Base-by-base conservation (phyloP, 78 protist genomes). In the Anaeramoeba flamelloides region DNA sequence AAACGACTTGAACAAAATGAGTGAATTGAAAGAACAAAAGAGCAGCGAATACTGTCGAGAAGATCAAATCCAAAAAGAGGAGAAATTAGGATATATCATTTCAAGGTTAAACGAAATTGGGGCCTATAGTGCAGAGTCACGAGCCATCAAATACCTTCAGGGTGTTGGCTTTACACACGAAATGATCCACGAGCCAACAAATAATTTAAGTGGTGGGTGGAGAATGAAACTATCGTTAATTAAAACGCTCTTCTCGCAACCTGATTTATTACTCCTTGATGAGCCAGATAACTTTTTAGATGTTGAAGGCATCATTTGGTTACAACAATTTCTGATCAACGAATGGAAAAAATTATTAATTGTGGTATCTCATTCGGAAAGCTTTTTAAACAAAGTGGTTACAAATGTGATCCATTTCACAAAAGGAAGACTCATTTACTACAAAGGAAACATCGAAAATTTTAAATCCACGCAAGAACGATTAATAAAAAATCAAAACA, bases 271-370 rank as follows among this genome's bases (percentile, higher is more conserved):
- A 4, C 75, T 94, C 75, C 89, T 94, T 31, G 97, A 94, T 81
- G 97, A 92, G 80, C 96, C 96, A 39, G 92, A 96, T n/a, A 94
- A 94, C 88, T 93, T 91, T 75, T 85, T 94, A 53, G 96, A 93
- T 78, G 78, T 91, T 69, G 88, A 91, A 77, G 94, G 93, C 1
- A 84, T 85, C 40, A 86, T 90, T 65, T 93, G 92, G 94, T 84
- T 91, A 34, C 93, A 91, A 82, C 83, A 89, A 34, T 91, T 91
- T 84, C 81, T 92, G 12, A 36, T 78, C 2, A 79, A 36, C 36
- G 90, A 86, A 79, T 84, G 84, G 41, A 40, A 82, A 31, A 86
- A 86, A 33, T 31, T n/a, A 69, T 82, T 92, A 4, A 36, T 92
- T 36, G 31, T 92, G 31, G 85, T 90, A 34, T 91, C 94, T 3